These are phyloP conservation scores for Trichoderma polysporum DNA, from an alignment of 2,329 filamentous ascomycete genomes.

Conservation along the genomic window DNA sequence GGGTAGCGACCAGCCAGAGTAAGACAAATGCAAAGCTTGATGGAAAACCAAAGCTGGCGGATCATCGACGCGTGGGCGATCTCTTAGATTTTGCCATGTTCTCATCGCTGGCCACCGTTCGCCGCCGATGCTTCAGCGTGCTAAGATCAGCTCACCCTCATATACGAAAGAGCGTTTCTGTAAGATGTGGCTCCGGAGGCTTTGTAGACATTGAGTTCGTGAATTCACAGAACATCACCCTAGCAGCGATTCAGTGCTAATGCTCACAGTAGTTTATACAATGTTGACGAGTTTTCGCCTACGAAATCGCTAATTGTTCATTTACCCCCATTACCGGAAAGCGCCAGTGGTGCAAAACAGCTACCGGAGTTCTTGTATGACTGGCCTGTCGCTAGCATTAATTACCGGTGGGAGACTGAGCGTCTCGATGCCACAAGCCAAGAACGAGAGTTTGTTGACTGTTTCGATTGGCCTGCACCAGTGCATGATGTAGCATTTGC, in stretches of 20 bases:
- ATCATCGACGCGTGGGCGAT: not conserved
- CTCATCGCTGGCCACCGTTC: not conserved
- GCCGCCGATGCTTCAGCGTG: conserved; percentile 6
- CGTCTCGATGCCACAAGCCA: not conserved
- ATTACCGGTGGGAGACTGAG: conserved; percentile 55
- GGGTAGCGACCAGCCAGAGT: not conserved
- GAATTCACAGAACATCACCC: not conserved
- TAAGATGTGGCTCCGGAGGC: conserved; percentile 51
- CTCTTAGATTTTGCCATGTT: not conserved
- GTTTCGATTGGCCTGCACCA: conserved; percentile 53
- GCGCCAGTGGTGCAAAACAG: conserved; percentile 26
- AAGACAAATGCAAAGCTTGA: not conserved
- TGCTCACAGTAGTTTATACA: conserved; percentile 47
- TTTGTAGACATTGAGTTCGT: conserved; percentile 52
- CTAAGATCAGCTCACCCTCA: not conserved
- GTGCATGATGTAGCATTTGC: conserved; percentile 56
- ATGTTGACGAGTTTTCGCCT: conserved; percentile 39
- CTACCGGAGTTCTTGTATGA: conserved; percentile 44
- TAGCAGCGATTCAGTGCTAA: not conserved
- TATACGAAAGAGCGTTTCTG: conserved; percentile 40
- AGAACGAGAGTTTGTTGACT: conserved; percentile 1
- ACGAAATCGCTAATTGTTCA: conserved; percentile 53
- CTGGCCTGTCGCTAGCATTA: conserved; percentile 53
- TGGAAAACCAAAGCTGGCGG: not conserved
- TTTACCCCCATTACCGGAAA: conserved; percentile 49